phyloP scores from a whole-genome alignment of 768 basidiomycete species.

The Psilocybe tampanensis region DNA sequence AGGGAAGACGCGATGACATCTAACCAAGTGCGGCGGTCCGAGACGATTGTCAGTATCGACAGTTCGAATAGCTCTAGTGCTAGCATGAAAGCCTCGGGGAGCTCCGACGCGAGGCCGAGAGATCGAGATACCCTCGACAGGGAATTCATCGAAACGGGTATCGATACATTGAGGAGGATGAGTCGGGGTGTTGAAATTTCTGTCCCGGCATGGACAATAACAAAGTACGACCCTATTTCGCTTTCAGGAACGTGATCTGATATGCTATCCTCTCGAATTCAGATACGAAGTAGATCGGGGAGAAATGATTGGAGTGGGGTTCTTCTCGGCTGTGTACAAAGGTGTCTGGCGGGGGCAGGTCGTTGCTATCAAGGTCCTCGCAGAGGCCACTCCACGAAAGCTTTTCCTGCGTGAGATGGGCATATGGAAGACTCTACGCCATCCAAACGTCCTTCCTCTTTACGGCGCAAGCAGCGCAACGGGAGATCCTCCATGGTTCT shows the following conservation, averaged over 20 bases:
- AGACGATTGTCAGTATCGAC: constrained; percentile 28
- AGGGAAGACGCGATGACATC: constrained; percentile 10
- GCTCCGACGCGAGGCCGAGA: constrained; percentile 17
- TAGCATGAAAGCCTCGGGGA: constrained; percentile 11
- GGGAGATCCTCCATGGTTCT: constrained; percentile 75
- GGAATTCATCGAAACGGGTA: constrained; percentile 72
- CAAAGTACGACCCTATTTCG: constrained; percentile 40
- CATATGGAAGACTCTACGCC: constrained; percentile 71
- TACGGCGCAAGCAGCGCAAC: constrained; percentile 77
- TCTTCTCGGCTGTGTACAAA: constrained; percentile 78
- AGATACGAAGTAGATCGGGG: constrained; percentile 79
- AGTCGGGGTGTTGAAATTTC: constrained; percentile 41
- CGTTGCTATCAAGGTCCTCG: constrained; percentile 76
- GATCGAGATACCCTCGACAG: constrained; percentile 63
- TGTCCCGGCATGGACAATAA: constrained; percentile 79
- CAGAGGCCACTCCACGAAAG: constrained; percentile 57
- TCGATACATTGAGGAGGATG: constrained; percentile 70
- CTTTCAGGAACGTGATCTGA: not conserved
- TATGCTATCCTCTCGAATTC: not conserved
- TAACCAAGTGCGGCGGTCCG: constrained; percentile 15
- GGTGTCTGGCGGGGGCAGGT: constrained; percentile 68
- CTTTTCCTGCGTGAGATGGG: constrained; percentile 72
- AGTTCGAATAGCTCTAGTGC: constrained; percentile 17
- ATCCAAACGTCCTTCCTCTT: constrained; percentile 72
- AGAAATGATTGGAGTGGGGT: constrained; percentile 68